These are phyloP conservation scores for Blastomyces percursus DNA, from an alignment of 2,329 filamentous ascomycete species.

Conservation along the genomic window DNA sequence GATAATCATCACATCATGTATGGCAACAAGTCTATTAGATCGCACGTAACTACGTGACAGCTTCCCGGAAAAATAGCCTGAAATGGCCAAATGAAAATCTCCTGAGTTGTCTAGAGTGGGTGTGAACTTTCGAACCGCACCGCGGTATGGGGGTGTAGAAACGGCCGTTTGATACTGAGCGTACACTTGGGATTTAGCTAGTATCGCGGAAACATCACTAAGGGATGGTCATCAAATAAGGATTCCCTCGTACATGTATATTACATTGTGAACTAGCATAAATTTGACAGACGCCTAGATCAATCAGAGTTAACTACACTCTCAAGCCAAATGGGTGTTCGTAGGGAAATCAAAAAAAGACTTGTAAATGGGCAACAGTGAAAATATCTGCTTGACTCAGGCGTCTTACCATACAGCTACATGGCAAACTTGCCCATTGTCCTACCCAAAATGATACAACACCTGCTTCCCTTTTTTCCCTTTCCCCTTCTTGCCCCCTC, in stretches of 20 bases:
- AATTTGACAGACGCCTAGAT: background rate
- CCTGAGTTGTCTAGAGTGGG: too few species aligned
- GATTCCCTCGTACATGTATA: too few species aligned
- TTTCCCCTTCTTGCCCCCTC: constrained; percentile 23
- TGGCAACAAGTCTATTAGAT: background rate
- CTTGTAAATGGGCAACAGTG: background rate
- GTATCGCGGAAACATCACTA: too few species aligned
- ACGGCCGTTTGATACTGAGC: too few species aligned
- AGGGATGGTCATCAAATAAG: too few species aligned
- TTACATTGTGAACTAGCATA: too few species aligned
- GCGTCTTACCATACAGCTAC: background rate
- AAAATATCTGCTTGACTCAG: background rate
- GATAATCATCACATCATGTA: background rate
- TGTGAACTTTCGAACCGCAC: too few species aligned
- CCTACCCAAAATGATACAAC: constrained; percentile 31
- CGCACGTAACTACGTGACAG: background rate
- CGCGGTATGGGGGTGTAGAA: too few species aligned
- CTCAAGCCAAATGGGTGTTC: background rate
- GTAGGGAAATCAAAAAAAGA: background rate
- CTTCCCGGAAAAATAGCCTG: background rate
- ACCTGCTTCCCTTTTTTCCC: constrained; percentile 31
- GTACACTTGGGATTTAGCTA: too few species aligned
- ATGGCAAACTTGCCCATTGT: background rate
- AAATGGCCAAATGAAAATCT: too few species aligned
- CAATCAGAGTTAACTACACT: background rate